Evolutionary conservation across 1,139 yeast genomes (phyloP).

Genomic region (Pichiaceae sp.): DNA sequence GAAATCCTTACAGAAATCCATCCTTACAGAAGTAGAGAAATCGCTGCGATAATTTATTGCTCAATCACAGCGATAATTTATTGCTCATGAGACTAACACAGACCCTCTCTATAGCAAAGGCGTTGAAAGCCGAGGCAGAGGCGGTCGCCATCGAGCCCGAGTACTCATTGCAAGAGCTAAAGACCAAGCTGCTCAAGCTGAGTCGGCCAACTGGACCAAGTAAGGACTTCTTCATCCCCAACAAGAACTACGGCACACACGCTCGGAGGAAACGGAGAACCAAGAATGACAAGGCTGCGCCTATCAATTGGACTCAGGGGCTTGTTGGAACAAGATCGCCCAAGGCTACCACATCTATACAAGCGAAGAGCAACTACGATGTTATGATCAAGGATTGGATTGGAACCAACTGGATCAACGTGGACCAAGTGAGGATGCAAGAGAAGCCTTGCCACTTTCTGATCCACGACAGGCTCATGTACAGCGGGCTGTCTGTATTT

Average conservation of each 20-base stretch:
- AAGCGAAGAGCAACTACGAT: conserved; percentile 15
- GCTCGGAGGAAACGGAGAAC: not conserved
- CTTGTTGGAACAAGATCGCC: conserved; percentile 4
- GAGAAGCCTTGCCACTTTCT: conserved; percentile 17
- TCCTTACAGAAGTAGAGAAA: too few species aligned
- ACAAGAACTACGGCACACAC: not conserved
- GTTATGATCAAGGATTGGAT: conserved; percentile 17
- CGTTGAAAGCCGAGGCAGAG: conserved; percentile 1
- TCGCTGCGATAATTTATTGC: not conserved
- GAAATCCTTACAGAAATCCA: too few species aligned
- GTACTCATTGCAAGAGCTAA: not conserved
- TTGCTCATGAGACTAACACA: conserved; percentile 1
- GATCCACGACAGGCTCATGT: conserved; percentile 19
- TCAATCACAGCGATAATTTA: not conserved
- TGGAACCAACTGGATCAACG: conserved; percentile 14
- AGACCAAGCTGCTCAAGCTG: not conserved
- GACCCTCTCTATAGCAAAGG: not conserved
- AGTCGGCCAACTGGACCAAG: not conserved
- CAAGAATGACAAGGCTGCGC: not conserved
- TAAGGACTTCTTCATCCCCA: conserved; percentile 2
- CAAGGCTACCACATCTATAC: conserved; percentile 7
- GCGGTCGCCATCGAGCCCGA: not conserved
- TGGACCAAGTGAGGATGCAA: conserved; percentile 9
- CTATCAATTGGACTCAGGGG: conserved; percentile 3
- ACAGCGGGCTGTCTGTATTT: conserved; percentile 11